Evolutionary conservation across 805 yeast genomes (phyloP).

Genomic region (Kuraishia capsulata): DNA sequence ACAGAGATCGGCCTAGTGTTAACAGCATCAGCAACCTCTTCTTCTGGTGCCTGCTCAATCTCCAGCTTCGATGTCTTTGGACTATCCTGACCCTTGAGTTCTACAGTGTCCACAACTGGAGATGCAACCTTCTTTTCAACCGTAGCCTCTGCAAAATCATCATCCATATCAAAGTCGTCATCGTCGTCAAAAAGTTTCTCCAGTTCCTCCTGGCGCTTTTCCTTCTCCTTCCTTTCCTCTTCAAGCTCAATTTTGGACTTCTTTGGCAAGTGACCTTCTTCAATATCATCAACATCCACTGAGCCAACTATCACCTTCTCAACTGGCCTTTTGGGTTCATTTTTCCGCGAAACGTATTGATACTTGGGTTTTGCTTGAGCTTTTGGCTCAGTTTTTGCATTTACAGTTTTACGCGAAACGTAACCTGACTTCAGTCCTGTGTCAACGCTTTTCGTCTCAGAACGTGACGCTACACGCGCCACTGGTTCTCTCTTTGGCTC

Average conservation of each 20-base stretch:
- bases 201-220: conserved; percentile 1
- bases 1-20: no score
- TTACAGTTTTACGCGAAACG: conserved; percentile 5
- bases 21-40: conserved; percentile 6
- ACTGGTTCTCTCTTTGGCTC: not conserved
- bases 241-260: conserved; percentile 2
- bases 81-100: not conserved
- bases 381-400: not conserved
- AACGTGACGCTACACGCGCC: not conserved
- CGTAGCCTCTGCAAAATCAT: not conserved
- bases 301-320: conserved; percentile 15
- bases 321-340: conserved; percentile 11
- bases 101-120: not conserved
- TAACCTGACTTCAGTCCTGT: conserved; percentile 4
- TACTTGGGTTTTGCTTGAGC: conserved; percentile 1
- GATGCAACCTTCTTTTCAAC: not conserved
- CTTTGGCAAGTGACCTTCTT: conserved; percentile 1
- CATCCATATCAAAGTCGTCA: not conserved
- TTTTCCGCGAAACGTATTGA: conserved; percentile 9
- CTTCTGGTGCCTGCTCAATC: conserved; percentile 6
- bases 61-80: conserved; percentile 3
- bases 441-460: conserved; percentile 1
- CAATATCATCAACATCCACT: conserved; percentile 5
- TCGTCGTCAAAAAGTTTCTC: conserved; percentile 4
- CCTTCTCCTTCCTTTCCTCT: conserved; percentile 1